Conservation (phyloP, 306 rosid species). For the Quercus berberidifolia region DNA sequence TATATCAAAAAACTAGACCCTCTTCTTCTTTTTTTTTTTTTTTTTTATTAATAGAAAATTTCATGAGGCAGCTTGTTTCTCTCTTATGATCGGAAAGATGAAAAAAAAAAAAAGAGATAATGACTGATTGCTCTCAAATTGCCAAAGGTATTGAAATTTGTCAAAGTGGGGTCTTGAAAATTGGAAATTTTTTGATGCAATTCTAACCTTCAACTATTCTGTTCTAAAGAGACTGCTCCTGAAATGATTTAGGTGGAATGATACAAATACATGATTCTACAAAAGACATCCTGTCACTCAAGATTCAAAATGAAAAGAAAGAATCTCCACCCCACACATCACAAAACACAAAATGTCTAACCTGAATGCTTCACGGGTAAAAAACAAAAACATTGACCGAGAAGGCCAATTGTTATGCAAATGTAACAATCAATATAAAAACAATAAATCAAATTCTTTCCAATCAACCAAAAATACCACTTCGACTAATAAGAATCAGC, state of each 20-base stretch:
- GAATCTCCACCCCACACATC: no score
- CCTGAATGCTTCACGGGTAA: no score
- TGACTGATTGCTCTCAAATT: background rate
- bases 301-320: no score
- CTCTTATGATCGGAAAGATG: background rate
- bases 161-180: background rate
- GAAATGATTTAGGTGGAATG: background rate
- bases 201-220: background rate
- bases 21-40: constrained; percentile 1
- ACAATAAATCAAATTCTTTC: no score
- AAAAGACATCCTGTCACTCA: background rate
- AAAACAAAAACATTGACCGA: no score
- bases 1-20: background rate
- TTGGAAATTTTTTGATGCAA: background rate
- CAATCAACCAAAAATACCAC: background rate
- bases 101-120: background rate
- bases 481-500: background rate
- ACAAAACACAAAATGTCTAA: no score
- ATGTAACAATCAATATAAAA: no score
- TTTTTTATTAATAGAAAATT: background rate
- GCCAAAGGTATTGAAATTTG: background rate
- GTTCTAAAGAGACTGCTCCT: background rate
- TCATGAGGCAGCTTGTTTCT: no score
- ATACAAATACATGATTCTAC: background rate
- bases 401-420: no score